Base-by-base conservation (phyloP, 2,329 filamentous ascomycete genomes). In the Aureobasidium namibiae region DNA sequence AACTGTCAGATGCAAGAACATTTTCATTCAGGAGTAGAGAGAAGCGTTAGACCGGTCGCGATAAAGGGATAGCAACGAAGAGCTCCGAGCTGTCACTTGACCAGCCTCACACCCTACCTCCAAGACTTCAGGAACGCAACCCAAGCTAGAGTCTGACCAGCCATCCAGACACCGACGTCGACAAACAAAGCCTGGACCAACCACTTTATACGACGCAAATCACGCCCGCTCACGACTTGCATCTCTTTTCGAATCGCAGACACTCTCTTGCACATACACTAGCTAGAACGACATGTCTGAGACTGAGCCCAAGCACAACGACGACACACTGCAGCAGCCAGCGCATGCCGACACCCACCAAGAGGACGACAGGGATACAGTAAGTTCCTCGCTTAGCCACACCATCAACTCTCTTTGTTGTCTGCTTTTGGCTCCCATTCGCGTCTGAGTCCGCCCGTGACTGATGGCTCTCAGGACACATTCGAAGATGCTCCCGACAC, bases 401-500 rank as follows among this genome's bases (percentile, higher is more conserved):
- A 7, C 18, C 46, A 26, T 10, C n/a, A 14, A 21, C 29, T 38
- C 26, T 56, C 39, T 54, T 42, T 56, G 50, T 53, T 34, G 50
- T 11, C 50, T 60, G 48, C 38, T 31, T 50, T 41, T 26, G 29
- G 38, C 31, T 26, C 7, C n/a, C 23, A 41, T 49, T 13, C 33
- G 54, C 54, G 18, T 31, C 8, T 33, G 10, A n/a, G 4, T 9
- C 1, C 10, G 13, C 3, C n/a, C n/a, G 11, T 52, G 16, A 21
- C 36, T 59, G 46, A 52, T 16, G 21, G 16, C 21, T 16, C 7
- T 34, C 70, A 90, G 86, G 87, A 92, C 67, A 82, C 82, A 16
- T 95, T 95, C 68, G 90, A 95, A 75, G 90, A 96, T 78, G 90
- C 89, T 59, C 76, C 83, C 65, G 87, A 89, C 72, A 82, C 79